Conservation (phyloP, 179 eudicot species). For the Spinacia oleracea region DNA sequence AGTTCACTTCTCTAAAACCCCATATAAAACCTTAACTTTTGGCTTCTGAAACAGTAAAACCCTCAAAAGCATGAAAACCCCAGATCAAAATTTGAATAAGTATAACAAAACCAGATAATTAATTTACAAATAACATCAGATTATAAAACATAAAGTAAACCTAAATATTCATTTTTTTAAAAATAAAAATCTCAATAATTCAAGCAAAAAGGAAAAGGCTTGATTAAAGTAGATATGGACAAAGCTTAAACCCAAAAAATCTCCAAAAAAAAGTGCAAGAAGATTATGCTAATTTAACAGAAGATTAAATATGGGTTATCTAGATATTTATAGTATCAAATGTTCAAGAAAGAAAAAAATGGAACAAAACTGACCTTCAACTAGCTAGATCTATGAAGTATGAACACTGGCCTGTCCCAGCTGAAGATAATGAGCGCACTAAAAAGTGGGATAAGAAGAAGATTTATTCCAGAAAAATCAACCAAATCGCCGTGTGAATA, state of each 20-base stretch:
- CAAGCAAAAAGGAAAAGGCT: not conserved
- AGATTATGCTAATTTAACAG: not conserved
- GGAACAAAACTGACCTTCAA: constrained; percentile 23
- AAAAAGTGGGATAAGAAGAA: constrained; percentile 1
- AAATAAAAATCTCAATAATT: not conserved
- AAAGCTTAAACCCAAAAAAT: constrained; percentile 16
- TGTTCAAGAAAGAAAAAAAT: not conserved
- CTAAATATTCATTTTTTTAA: not conserved
- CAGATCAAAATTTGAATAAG: not conserved
- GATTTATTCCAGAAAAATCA: not conserved
- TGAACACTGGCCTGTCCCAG: not conserved
- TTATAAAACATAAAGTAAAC: not conserved
- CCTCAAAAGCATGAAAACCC: constrained; percentile 22
- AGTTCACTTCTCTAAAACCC: constrained; percentile 24
- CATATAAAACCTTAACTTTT: constrained; percentile 10
- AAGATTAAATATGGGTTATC: constrained; percentile 9
- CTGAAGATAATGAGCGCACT: not conserved
- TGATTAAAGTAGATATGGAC: constrained; percentile 12
- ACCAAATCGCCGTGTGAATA: not conserved
- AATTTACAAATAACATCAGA: not conserved
- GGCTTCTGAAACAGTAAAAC: constrained; percentile 28
- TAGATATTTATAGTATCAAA: not conserved
- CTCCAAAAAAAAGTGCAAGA: not conserved
- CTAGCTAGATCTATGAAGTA: constrained; percentile 23
- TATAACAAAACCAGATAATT: not conserved